Evolutionary conservation across 2,329 filamentous ascomycete genomes (phyloP).

Genomic region (Botrytis aclada): DNA sequence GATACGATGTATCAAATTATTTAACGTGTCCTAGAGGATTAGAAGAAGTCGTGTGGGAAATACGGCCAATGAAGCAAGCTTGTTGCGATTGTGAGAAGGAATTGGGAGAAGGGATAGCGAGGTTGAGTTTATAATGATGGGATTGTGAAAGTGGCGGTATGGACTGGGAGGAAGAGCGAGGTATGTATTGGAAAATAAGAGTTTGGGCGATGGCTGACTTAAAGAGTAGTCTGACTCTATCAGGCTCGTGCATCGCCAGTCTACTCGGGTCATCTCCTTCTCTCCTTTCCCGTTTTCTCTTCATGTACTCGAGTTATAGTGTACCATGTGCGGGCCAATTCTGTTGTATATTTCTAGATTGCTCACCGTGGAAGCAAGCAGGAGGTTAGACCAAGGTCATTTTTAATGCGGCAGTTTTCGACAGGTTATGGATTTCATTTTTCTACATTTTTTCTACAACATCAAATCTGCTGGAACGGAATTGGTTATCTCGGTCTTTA

Average conservation of each 20-base stretch:
- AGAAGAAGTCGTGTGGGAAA: slow-evolving; percentile 3
- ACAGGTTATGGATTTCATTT: neutral
- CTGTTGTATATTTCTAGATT: neutral
- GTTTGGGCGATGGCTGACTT: neutral
- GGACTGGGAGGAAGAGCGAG: neutral
- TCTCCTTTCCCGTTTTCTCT: neutral
- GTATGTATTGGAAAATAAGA: neutral
- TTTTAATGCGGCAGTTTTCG: neutral
- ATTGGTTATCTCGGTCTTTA: neutral
- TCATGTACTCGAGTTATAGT: neutral
- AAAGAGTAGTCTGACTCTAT: neutral
- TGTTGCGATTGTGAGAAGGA: neutral
- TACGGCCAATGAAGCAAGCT: rapidly evolving
- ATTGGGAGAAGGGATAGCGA: neutral
- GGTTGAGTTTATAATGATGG: neutral
- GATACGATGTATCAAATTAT: neutral
- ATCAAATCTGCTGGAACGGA: neutral
- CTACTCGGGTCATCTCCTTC: neutral
- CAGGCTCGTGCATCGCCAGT: neutral
- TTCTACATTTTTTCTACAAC: neutral
- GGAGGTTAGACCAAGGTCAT: neutral
- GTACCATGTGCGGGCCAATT: neutral
- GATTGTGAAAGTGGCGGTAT: neutral
- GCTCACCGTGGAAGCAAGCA: neutral
- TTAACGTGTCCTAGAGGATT: neutral